These are phyloP conservation scores for Papilionanthe hybrid DNA, from an alignment of 116 monocot species.

Conservation along the genomic window DNA sequence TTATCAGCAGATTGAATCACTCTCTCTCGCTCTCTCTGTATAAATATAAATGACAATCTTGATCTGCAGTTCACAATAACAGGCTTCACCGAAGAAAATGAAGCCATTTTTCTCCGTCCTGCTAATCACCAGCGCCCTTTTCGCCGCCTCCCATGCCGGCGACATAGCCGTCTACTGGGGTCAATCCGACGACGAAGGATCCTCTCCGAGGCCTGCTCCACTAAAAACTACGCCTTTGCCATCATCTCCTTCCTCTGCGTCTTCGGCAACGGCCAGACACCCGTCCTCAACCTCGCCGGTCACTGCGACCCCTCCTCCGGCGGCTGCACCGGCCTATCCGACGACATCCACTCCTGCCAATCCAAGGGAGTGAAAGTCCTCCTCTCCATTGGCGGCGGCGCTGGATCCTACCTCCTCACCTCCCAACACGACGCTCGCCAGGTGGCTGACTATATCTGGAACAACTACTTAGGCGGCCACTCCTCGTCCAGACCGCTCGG, in stretches of 20 bases:
- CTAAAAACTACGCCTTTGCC: conserved; percentile 47
- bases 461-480: conserved; percentile 12
- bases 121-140: background rate
- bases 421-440: background rate
- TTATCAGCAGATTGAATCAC: too few relatives aligned
- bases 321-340: background rate
- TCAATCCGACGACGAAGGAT: conserved; percentile 56
- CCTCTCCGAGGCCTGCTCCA: conserved; percentile 47
- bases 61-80: too few relatives aligned
- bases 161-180: conserved; percentile 81
- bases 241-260: conserved; percentile 50
- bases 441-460: conserved; percentile 5
- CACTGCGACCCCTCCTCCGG: conserved; percentile 45
- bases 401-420: conserved; percentile 7
- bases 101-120: background rate
- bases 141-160: conserved; percentile 25
- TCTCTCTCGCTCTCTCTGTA: too few relatives aligned
- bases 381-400: conserved; percentile 10
- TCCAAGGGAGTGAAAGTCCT: conserved; percentile 6
- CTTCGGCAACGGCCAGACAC: conserved; percentile 55
- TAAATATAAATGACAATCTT: too few relatives aligned
- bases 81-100: background rate
- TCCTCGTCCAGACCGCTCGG: background rate
- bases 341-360: conserved; percentile 9
- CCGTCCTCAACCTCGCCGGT: conserved; percentile 59